Percentiles rank a stretch among this genome's conserved stretches.
Evolutionary conservation across 306 rosid species (phyloP).

Genomic region (Cucumis melo): DNA sequence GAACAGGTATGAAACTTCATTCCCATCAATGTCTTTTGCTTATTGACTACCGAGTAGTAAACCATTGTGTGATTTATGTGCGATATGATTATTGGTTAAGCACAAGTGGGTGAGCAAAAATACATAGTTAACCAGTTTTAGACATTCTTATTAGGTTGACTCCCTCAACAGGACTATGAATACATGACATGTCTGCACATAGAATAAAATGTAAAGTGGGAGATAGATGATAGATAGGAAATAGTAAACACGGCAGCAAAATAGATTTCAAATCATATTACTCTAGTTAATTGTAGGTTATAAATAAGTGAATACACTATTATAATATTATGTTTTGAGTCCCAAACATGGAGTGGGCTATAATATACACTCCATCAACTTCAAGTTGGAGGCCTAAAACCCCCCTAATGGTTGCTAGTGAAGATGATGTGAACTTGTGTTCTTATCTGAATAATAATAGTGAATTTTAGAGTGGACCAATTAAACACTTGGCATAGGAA

Average conservation of each 20-base stretch:
- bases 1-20: constrained; percentile 50
- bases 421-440: neutral
- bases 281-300: no score
- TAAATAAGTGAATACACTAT: no score
- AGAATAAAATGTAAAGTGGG: neutral
- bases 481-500: neutral
- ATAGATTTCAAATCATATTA: no score
- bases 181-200: neutral
- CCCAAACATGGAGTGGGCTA: no score
- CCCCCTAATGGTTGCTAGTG: neutral
- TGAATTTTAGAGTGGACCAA: neutral
- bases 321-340: no score
- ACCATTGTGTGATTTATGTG: neutral
- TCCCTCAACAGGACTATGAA: neutral
- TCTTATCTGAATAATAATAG: neutral
- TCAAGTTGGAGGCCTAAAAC: no score
- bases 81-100: neutral
- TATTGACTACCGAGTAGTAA: neutral
- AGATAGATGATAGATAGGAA: no score
- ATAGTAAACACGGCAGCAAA: no score
- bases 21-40: neutral
- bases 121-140: neutral
- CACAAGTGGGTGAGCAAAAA: neutral
- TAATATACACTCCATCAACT: no score
- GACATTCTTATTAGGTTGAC: neutral